These are phyloP conservation scores for Monilinia fructicola DNA, from an alignment of 2,329 filamentous ascomycete species.

Conservation along the genomic window DNA sequence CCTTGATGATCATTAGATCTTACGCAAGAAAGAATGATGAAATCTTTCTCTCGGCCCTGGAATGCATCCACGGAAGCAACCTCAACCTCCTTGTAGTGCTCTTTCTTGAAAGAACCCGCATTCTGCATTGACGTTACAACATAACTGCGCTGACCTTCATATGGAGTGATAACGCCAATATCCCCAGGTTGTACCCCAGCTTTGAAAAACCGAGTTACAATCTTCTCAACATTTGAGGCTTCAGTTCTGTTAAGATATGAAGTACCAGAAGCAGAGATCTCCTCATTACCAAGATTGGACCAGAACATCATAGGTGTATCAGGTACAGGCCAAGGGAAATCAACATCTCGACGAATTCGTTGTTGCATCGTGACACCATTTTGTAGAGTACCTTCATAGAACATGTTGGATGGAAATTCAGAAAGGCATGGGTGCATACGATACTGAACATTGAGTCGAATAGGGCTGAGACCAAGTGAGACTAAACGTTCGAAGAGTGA, in stretches of 20 bases:
- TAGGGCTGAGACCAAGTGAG: slow-evolving; percentile 84
- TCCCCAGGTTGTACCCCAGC: slow-evolving; percentile 90
- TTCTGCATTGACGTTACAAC: slow-evolving; percentile 99
- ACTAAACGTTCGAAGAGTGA: slow-evolving; percentile 97
- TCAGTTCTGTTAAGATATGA: slow-evolving; percentile 98
- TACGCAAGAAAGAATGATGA: slow-evolving; percentile 96
- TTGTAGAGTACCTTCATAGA: slow-evolving; percentile 95
- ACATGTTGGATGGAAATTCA: slow-evolving; percentile 99
- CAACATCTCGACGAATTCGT: slow-evolving; percentile 85
- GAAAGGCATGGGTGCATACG: slow-evolving; percentile 98
- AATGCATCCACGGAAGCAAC: slow-evolving; percentile 98
- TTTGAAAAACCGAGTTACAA: slow-evolving; percentile 98
- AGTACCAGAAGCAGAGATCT: slow-evolving; percentile 95
- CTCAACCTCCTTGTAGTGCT: slow-evolving; percentile 97
- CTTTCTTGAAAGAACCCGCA: slow-evolving; percentile 95
- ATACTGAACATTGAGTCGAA: slow-evolving; percentile 94
- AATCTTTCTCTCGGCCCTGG: slow-evolving; percentile 98
- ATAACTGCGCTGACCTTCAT: slow-evolving; percentile 97
- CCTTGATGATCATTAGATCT: slow-evolving; percentile 98
- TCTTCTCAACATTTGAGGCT: slow-evolving; percentile 96
- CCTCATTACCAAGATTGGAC: slow-evolving; percentile 96
- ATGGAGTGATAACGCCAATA: slow-evolving; percentile 97
- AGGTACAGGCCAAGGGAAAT: slow-evolving; percentile 94
- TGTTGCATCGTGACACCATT: slow-evolving; percentile 92
- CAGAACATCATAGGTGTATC: slow-evolving; percentile 99